Conservation (phyloP, 495 filamentous ascomycete genomes). For the Parachaetomium inaequale region DNA sequence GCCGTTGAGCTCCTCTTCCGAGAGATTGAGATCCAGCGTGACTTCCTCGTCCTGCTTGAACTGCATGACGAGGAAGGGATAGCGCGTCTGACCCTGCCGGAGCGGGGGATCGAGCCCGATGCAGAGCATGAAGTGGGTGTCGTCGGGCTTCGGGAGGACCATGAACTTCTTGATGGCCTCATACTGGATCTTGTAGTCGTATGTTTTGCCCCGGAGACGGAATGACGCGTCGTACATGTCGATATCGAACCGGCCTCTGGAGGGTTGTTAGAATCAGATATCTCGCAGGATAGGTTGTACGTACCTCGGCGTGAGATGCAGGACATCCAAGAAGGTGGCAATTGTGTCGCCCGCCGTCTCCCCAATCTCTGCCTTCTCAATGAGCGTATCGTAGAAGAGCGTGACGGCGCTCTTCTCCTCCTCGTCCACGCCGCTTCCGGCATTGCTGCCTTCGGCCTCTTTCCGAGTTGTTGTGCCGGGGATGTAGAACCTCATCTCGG, state of each 20-base stretch:
- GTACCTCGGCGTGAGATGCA: constrained; percentile 94
- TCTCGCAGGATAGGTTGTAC: constrained; percentile 23
- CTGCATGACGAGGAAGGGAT: constrained; percentile 99
- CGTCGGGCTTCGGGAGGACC: constrained; percentile 94
- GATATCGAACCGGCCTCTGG: constrained; percentile 97
- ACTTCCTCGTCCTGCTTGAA: constrained; percentile 98
- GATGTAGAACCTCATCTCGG: constrained; percentile 99
- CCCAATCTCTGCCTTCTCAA: constrained; percentile 99
- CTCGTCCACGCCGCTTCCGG: constrained; percentile 61
- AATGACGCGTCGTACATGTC: constrained; percentile 99
- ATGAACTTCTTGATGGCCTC: constrained; percentile 98
- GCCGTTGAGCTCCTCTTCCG: constrained; percentile 73
- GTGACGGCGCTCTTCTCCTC: constrained; percentile 92
- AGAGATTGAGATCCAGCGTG: constrained; percentile 93
- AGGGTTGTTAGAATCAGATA: constrained; percentile 32
- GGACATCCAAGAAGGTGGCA: constrained; percentile 93
- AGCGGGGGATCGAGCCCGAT: constrained; percentile 94
- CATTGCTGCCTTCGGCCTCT: constrained; percentile 71
- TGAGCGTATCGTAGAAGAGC: constrained; percentile 93
- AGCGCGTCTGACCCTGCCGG: constrained; percentile 95
- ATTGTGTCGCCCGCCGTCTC: constrained; percentile 96
- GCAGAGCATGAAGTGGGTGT: constrained; percentile 89
- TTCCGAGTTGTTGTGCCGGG: constrained; percentile 86
- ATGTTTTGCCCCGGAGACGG: constrained; percentile 95
- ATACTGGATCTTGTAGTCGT: constrained; percentile 99